Conservation (phyloP, 345 rosid genomes). For the Arabidopsis arenosa region DNA sequence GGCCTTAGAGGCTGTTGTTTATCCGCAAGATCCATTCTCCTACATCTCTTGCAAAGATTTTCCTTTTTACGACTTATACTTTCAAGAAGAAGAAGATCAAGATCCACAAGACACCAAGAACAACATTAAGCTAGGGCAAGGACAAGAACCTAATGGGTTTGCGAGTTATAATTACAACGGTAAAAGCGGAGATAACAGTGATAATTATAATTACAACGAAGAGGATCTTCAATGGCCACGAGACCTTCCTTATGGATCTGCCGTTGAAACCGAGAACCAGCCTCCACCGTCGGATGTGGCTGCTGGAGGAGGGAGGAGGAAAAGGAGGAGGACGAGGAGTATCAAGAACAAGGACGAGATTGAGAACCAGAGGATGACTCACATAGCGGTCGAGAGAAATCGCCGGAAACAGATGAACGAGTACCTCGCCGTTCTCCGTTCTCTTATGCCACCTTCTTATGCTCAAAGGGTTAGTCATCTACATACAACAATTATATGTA, state of each 20-base stretch:
- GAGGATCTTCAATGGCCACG: conserved; percentile 41
- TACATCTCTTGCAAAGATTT: conserved; percentile 54
- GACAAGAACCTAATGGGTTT: conserved; percentile 25
- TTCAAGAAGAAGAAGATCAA: conserved; percentile 48
- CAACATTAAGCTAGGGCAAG: conserved; percentile 45
- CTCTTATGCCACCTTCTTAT: conserved; percentile 92
- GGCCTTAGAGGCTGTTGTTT: conserved; percentile 78
- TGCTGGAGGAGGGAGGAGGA: conserved; percentile 46
- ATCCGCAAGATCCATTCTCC: conserved; percentile 67
- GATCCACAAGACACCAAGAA: conserved; percentile 44
- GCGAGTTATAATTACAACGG: conserved; percentile 26
- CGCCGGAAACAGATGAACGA: conserved; percentile 97
- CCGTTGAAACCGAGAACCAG: conserved; percentile 27
- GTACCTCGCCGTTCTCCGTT: conserved; percentile 76
- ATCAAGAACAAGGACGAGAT: conserved; percentile 84
- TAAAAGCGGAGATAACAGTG: conserved; percentile 19
- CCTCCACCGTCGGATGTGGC: conserved; percentile 36
- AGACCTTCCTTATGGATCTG: conserved; percentile 35
- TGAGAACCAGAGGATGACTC: conserved; percentile 94
- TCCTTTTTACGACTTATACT: conserved; percentile 40
- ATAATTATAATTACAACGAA: conserved; percentile 31
- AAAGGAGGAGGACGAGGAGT: conserved; percentile 70
- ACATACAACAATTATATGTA: conserved; percentile 7
- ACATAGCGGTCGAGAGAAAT: conserved; percentile 93
- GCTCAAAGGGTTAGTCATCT: conserved; percentile 77